Percentiles rank a stretch among this genome's conserved stretches.
Conservation (phyloP, 495 filamentous ascomycete genomes). For the Aspergillus carlsbadensis region DNA sequence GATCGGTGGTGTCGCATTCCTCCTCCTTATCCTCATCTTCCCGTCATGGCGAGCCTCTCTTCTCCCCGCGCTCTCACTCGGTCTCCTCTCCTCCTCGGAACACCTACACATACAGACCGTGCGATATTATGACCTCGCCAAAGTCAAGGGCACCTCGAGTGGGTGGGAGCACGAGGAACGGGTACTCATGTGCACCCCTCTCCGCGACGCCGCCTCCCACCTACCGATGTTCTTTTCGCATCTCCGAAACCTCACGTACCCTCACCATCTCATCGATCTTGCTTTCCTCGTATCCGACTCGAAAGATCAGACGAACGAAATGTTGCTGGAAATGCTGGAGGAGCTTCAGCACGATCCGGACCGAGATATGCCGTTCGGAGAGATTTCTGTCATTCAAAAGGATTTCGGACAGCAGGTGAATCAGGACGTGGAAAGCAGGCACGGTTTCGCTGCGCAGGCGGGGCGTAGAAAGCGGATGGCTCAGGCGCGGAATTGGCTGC, state of each 20-base stretch:
- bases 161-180: conserved; percentile 96
- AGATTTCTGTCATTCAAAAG: conserved; percentile 97
- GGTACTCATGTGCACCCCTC: conserved; percentile 90
- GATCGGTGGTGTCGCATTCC: conserved; percentile 45
- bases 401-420: conserved; percentile 98
- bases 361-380: conserved; percentile 80
- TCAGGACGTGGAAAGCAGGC: conserved; percentile 95
- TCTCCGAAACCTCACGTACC: conserved; percentile 94
- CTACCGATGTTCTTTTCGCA: conserved; percentile 98
- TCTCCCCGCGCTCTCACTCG: conserved; percentile 61
- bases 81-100: conserved; percentile 63
- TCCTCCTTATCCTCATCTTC: conserved; percentile 68
- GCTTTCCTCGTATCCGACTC: conserved; percentile 98
- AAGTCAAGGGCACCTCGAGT: conserved; percentile 82
- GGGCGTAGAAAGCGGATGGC: conserved; percentile 95
- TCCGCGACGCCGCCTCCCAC: conserved; percentile 91
- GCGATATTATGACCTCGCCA: conserved; percentile 91
- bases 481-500: conserved; percentile 93
- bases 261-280: conserved; percentile 92
- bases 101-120: conserved; percentile 88
- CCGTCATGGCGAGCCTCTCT: conserved; percentile 69
- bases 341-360: conserved; percentile 80
- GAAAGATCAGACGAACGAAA: conserved; percentile 81
- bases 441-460: conserved; percentile 97
- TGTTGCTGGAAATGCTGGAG: conserved; percentile 70